Evolutionary conservation across 306 rosid genomes (phyloP), one percentile per base, ranked within the genome.

Genomic region (Cucumis cinereus): DNA sequence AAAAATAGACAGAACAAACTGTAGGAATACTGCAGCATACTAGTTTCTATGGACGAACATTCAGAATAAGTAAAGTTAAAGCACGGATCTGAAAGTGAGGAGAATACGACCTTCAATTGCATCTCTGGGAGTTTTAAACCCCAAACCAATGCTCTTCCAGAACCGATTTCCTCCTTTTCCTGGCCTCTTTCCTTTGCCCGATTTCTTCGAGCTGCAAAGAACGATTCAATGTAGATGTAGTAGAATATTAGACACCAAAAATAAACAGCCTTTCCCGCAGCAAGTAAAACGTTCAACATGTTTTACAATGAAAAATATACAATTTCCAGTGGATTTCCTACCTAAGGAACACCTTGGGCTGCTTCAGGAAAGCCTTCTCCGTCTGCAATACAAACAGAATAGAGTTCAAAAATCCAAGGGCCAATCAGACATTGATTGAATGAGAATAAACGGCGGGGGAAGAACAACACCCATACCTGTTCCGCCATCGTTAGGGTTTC

Each of bases 331-430:
- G 3, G 16, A 13, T 11, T 67, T 20, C 24, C 20, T 81, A 89
- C 93, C 89, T 14, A 17, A 89, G 86, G 60, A 89, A 89, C 12
- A 89, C 93, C 84, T 89, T 89, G 20, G 93, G 93, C 76, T 89
- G 93, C 87, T 87, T 89, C 82, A 89, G 75, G 74, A 87, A 89
- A 4, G 93, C 93, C 88, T 86, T 89, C 86, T 89, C 93, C 22
- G 93, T 89, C 93, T 89, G 80, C 45, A 76, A 76, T 14, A 60
- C 28, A 64, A 23, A 35, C 26, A 80, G 28, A 64, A 36, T 28
- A 36, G 16, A 64, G 13, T 68, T 68, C 35, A 43, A 5, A 68
- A 28, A 68, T 68, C 36, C 55, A 41, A 14, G 1, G 1, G 36
- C 41, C 13, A 35, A 4, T 23, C 11, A 30, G 16, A 69, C 36